These are phyloP conservation scores for Parathielavia hyrcaniae DNA, from an alignment of 495 filamentous ascomycete species.

Conservation along the genomic window DNA sequence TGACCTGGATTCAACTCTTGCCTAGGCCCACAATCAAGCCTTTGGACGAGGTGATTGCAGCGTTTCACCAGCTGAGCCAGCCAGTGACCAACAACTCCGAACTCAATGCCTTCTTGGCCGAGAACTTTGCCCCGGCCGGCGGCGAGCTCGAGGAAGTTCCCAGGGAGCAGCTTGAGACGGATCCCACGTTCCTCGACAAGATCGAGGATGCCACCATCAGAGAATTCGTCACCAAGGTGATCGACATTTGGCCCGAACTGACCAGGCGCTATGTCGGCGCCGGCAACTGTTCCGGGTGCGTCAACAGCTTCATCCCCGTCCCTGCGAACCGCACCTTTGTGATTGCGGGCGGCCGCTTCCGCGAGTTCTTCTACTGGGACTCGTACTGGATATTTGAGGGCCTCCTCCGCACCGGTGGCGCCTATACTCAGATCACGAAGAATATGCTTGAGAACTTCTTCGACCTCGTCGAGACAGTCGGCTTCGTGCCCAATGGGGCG, in stretches of 20 bases:
- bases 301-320: constrained; percentile 46
- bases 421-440: constrained; percentile 42
- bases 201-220: constrained; percentile 40
- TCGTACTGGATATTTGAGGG: constrained; percentile 50
- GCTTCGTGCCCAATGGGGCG: constrained; percentile 48
- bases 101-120: constrained; percentile 40
- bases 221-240: constrained; percentile 44
- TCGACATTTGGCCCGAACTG: constrained; percentile 48
- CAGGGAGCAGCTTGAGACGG: constrained; percentile 33
- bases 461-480: constrained; percentile 45
- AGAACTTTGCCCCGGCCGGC: constrained; percentile 44
- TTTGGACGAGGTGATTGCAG: constrained; percentile 40
- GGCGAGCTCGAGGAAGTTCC: constrained; percentile 44
- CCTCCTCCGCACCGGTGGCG: constrained; percentile 44
- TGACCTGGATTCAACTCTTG: constrained; percentile 4
- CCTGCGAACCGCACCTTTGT: constrained; percentile 49
- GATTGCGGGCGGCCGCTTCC: constrained; percentile 46
- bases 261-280: constrained; percentile 41
- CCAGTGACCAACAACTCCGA: constrained; percentile 46
- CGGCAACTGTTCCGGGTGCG: constrained; percentile 39
- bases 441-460: constrained; percentile 50
- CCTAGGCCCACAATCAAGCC: constrained; percentile 42
- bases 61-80: constrained; percentile 39
- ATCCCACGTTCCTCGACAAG: constrained; percentile 40
- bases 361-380: constrained; percentile 51